Evolutionary conservation across 306 rosid species (phyloP).

Genomic region (Echinosophora koreensis): DNA sequence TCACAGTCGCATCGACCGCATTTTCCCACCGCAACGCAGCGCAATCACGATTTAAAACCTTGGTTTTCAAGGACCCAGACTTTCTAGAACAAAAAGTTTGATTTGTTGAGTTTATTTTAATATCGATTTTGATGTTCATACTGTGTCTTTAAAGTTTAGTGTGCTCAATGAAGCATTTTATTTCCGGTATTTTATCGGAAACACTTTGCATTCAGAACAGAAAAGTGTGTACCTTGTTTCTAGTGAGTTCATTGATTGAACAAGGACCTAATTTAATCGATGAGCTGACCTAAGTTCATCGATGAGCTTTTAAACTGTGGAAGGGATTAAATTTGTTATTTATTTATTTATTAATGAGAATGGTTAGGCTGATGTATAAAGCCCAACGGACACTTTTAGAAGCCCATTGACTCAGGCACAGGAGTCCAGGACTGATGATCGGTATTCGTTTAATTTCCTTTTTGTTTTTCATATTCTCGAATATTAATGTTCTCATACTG

Average conservation of each 20-base stretch:
- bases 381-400: too few species aligned
- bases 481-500: not conserved
- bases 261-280: not conserved
- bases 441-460: not conserved
- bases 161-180: not conserved
- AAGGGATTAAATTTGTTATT: too few species aligned
- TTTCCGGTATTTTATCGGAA: not conserved
- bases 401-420: not conserved
- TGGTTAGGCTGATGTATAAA: too few species aligned
- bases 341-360: too few species aligned
- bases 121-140: slow-evolving; percentile 30
- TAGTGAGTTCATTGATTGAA: not conserved
- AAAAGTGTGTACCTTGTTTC: not conserved
- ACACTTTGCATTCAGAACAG: not conserved
- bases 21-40: too few species aligned
- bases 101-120: not conserved
- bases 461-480: not conserved
- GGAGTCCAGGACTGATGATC: not conserved
- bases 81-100: not conserved
- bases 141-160: not conserved
- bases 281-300: too few species aligned
- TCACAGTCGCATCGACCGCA: too few species aligned
- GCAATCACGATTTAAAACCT: too few species aligned
- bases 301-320: too few species aligned
- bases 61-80: not conserved